Conservation (phyloP, 2,329 filamentous ascomycete genomes). For the Ascochyta clinopodiicola region DNA sequence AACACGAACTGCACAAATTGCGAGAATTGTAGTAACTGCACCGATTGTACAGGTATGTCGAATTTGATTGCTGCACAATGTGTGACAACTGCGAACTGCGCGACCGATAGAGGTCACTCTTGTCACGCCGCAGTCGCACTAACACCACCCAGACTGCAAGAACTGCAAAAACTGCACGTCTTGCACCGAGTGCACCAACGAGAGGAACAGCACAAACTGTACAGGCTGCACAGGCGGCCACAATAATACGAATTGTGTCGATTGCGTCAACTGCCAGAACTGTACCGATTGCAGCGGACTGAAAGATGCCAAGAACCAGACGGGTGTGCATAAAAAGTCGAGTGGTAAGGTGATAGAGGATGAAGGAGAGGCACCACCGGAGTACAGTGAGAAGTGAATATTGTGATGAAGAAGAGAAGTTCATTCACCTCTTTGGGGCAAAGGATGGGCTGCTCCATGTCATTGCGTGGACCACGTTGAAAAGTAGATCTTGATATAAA, state of each 20-base stretch:
- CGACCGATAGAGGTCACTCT: no score
- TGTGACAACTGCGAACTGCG: no score
- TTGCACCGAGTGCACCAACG: constrained; percentile 1
- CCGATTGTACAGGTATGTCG: neutral
- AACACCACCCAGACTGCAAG: neutral
- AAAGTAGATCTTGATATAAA: no score
- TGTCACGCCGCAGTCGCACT: neutral
- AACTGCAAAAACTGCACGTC: neutral
- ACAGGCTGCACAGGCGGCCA: neutral
- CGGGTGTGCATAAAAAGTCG: neutral
- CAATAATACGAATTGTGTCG: constrained; percentile 1
- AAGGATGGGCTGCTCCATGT: no score
- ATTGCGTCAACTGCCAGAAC: constrained; percentile 4
- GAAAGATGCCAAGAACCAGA: neutral
- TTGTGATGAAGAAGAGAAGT: no score
- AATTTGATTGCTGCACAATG: neutral
- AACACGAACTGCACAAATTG: constrained; percentile 9
- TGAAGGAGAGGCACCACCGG: no score
- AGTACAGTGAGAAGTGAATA: no score
- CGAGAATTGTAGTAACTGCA: constrained; percentile 1
- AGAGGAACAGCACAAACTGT: constrained; percentile 2
- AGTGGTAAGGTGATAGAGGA: neutral
- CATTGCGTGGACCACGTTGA: no score
- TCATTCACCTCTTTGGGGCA: no score
- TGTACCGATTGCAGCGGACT: constrained; percentile 8